Conservation (phyloP, 345 rosid genomes). For the Heritiera littoralis region DNA sequence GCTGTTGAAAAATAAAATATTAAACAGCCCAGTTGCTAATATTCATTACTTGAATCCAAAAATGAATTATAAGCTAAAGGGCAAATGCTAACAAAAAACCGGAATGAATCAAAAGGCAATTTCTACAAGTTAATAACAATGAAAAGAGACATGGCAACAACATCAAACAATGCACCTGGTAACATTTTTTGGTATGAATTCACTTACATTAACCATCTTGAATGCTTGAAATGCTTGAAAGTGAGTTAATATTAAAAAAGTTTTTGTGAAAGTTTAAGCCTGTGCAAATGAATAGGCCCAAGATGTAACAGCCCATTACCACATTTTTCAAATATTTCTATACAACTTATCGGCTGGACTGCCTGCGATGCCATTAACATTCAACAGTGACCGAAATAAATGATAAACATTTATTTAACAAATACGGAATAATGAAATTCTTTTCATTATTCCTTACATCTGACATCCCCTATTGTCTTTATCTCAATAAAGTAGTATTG, state of each 20-base stretch:
- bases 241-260: not conserved
- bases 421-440: no score
- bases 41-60: not conserved
- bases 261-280: conserved; percentile 27
- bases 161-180: not conserved
- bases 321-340: no score
- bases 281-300: conserved; percentile 71
- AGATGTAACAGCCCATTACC: no score
- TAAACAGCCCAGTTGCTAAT: not conserved
- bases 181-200: not conserved
- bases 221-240: not conserved
- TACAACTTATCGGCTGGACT: no score
- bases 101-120: not conserved
- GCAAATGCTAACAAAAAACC: not conserved
- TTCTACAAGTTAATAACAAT: not conserved
- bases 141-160: not conserved
- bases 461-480: no score
- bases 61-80: not conserved
- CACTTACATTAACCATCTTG: not conserved
- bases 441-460: no score
- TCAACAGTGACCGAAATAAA: no score
- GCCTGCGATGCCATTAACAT: no score
- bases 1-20: not conserved
- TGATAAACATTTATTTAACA: no score
- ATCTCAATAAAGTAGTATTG: no score